Conservation (phyloP, 768 basidiomycete genomes). For the Gelatoporia subvermispora region DNA sequence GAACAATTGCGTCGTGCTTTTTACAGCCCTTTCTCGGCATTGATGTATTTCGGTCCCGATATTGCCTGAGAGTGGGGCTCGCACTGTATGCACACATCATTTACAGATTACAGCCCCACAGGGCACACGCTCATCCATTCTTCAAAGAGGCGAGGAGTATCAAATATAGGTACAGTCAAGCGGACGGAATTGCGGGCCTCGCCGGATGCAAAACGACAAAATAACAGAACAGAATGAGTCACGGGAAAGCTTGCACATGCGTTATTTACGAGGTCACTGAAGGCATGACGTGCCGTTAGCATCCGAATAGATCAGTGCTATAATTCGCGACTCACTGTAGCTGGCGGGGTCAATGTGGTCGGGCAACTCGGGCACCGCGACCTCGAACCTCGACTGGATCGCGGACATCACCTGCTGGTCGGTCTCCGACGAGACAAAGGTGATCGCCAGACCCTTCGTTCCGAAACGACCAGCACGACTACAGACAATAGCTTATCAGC, state of each 20-base stretch:
- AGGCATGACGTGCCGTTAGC: neutral
- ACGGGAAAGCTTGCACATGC: constrained; percentile 7
- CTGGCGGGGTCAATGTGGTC: constrained; percentile 91
- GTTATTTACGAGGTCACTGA: constrained; percentile 17
- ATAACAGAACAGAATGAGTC: neutral
- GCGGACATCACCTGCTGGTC: constrained; percentile 93
- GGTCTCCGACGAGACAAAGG: constrained; percentile 87
- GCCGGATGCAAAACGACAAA: too few species aligned
- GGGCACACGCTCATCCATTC: too few species aligned
- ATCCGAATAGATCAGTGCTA: neutral
- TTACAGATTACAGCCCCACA: too few species aligned
- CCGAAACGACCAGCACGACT: constrained; percentile 99
- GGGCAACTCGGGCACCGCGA: constrained; percentile 92
- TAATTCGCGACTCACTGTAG: constrained; percentile 67
- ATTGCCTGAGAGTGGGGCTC: too few species aligned
- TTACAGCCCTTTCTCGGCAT: too few species aligned
- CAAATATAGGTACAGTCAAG: too few species aligned
- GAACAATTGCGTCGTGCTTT: too few species aligned
- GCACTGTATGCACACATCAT: too few species aligned
- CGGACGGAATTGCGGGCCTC: too few species aligned
- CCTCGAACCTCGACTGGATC: constrained; percentile 96
- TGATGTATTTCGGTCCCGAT: too few species aligned
- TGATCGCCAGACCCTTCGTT: constrained; percentile 98
- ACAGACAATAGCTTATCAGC: neutral
- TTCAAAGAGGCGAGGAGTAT: too few species aligned